Percentiles rank a stretch among this genome's conserved stretches.
Evolutionary conservation across 1,139 yeast species (phyloP).

Genomic region (Hemisphaericaspora subhashii): DNA sequence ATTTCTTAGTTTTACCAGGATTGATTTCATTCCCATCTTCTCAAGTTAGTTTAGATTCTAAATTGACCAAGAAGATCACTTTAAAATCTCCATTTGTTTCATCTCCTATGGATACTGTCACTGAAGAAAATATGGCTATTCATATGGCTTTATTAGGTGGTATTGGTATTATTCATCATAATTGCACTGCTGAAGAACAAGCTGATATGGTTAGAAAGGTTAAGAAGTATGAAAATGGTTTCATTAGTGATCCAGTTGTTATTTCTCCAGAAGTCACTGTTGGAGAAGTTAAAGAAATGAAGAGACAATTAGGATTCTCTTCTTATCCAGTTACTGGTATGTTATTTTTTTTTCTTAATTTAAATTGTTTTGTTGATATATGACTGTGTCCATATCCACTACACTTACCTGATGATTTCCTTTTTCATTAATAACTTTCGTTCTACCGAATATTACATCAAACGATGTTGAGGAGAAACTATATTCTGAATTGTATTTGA

Average conservation of each 20-base stretch:
- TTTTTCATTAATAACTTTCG: constrained; percentile 82
- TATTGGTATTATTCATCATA: constrained; percentile 97
- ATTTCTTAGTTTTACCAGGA: constrained; percentile 92
- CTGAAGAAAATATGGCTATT: constrained; percentile 97
- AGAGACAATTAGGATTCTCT: constrained; percentile 80
- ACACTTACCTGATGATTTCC: constrained; percentile 57
- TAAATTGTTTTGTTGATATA: no score
- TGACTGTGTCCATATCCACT: no score
- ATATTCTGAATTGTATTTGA: constrained; percentile 13
- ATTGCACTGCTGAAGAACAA: constrained; percentile 94
- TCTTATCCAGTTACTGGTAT: constrained; percentile 99
- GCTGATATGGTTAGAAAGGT: constrained; percentile 98
- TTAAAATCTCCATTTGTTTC: constrained; percentile 94
- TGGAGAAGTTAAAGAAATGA: constrained; percentile 75
- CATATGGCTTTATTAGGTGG: constrained; percentile 99
- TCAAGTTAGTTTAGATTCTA: constrained; percentile 74
- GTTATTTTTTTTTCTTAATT: constrained; percentile 35
- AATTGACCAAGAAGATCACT: constrained; percentile 85
- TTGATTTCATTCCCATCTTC: constrained; percentile 87
- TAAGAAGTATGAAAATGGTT: constrained; percentile 95
- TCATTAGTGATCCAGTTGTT: constrained; percentile 92
- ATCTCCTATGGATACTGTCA: constrained; percentile 99
- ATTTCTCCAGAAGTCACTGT: constrained; percentile 75
- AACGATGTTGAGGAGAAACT: constrained; percentile 92
- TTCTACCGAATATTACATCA: constrained; percentile 95